Conservation (phyloP, 1,139 yeast genomes). For the Debaryomyces nepalensis region DNA sequence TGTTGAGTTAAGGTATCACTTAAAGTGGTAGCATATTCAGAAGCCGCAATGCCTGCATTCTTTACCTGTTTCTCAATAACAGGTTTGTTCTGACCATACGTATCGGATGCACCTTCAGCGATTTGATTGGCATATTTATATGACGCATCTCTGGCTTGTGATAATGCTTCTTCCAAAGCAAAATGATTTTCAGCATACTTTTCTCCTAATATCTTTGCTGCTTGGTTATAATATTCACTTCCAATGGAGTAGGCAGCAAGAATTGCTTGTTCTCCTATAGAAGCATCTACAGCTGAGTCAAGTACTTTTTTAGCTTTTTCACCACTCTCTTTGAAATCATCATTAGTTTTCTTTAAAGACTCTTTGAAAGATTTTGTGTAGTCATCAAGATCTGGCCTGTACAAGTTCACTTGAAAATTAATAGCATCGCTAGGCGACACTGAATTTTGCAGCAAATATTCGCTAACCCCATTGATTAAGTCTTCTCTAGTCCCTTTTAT, state of each 20-base stretch:
- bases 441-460: constrained; percentile 17
- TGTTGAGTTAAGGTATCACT: constrained; percentile 12
- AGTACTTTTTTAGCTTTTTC: constrained; percentile 10
- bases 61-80: constrained; percentile 17
- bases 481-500: constrained; percentile 32
- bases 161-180: constrained; percentile 27
- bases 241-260: constrained; percentile 28
- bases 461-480: constrained; percentile 21
- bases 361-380: constrained; percentile 22
- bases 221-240: constrained; percentile 47
- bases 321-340: constrained; percentile 8
- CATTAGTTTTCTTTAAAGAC: constrained; percentile 11
- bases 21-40: constrained; percentile 17
- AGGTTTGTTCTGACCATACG: constrained; percentile 18
- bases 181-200: constrained; percentile 25
- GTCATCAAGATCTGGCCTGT: constrained; percentile 25
- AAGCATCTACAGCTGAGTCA: constrained; percentile 12
- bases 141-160: constrained; percentile 27
- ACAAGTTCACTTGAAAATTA: constrained; percentile 23
- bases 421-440: constrained; percentile 12
- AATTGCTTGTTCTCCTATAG: constrained; percentile 29
- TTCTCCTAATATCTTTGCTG: constrained; percentile 33
- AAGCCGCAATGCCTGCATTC: constrained; percentile 25
- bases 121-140: constrained; percentile 26
- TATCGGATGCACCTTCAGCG: constrained; percentile 19